Evolutionary conservation across 345 rosid species (phyloP).

Genomic region (Erodium maritimum): DNA sequence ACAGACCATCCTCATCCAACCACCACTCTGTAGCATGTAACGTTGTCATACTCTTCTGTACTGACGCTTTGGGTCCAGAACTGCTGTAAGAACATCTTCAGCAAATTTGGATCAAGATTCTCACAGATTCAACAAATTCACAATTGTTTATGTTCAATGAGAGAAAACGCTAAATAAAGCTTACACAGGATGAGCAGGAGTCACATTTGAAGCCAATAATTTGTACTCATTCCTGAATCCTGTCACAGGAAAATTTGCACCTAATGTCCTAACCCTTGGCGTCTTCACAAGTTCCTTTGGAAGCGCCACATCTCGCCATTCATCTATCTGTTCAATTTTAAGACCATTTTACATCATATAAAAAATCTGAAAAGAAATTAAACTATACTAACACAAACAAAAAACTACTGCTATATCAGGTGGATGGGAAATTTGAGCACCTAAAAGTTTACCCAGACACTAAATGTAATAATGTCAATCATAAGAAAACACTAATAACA

Average conservation of each 20-base stretch:
- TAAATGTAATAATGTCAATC: too few species aligned
- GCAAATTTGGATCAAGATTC: too few species aligned
- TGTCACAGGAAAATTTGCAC: slow-evolving; percentile 48
- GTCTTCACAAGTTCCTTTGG: slow-evolving; percentile 52
- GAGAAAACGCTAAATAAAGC: slow-evolving; percentile 1
- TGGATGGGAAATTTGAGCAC: too few species aligned
- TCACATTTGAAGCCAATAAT: slow-evolving; percentile 37
- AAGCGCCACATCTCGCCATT: slow-evolving; percentile 78
- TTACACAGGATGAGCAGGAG: slow-evolving; percentile 37
- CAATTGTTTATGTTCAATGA: neutral
- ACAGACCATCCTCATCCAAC: slow-evolving; percentile 81
- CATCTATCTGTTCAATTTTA: slow-evolving; percentile 60
- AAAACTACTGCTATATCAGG: too few species aligned
- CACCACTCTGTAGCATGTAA: slow-evolving; percentile 65
- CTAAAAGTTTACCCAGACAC: too few species aligned
- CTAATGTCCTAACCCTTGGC: slow-evolving; percentile 57
- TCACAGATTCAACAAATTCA: too few species aligned
- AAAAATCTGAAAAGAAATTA: neutral
- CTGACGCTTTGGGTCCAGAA: slow-evolving; percentile 11
- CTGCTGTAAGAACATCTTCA: too few species aligned
- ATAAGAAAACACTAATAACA: too few species aligned
- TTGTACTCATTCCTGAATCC: slow-evolving; percentile 72
- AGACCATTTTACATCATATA: slow-evolving; percentile 4
- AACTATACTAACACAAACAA: too few species aligned
- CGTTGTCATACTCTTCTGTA: slow-evolving; percentile 36